Percentiles rank a stretch among this genome's conserved stretches.
Conservation (phyloP, 345 rosid species). For the Syzygium jambos region DNA sequence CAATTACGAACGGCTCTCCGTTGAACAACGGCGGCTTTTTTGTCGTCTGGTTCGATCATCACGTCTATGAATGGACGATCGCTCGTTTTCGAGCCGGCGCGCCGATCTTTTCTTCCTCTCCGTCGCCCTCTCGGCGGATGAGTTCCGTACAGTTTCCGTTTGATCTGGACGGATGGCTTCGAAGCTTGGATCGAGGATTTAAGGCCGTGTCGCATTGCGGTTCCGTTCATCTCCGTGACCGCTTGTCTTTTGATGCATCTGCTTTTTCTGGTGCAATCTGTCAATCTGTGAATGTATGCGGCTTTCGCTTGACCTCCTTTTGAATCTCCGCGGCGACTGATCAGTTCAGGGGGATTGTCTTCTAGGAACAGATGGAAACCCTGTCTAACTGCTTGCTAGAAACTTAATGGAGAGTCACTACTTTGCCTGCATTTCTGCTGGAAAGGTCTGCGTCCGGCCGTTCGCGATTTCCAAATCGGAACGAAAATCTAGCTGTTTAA, state of each 20-base stretch:
- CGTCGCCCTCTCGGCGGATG: background rate
- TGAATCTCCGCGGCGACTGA: background rate
- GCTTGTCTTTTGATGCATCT: background rate
- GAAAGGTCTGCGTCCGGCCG: background rate
- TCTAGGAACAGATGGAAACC: background rate
- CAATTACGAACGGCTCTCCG: background rate
- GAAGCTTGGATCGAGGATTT: background rate
- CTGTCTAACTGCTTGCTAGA: background rate
- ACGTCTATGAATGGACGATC: background rate
- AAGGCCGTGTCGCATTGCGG: background rate
- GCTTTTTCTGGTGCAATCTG: background rate
- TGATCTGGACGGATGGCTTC: background rate
- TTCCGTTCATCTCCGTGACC: background rate
- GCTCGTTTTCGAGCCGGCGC: background rate
- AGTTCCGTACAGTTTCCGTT: background rate
- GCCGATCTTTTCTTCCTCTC: background rate
- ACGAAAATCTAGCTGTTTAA: background rate
- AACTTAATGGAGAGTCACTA: background rate
- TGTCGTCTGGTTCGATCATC: background rate
- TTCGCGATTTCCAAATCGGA: background rate
- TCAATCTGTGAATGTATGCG: background rate
- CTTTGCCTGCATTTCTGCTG: background rate
- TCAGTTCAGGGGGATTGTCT: background rate
- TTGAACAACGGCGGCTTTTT: background rate
- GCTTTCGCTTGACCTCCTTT: background rate